A percentile compares a stretch with the other conserved stretches of the same genome.
Conservation (phyloP, 169 alveolate species). For the Eimeria praecox region DNA sequence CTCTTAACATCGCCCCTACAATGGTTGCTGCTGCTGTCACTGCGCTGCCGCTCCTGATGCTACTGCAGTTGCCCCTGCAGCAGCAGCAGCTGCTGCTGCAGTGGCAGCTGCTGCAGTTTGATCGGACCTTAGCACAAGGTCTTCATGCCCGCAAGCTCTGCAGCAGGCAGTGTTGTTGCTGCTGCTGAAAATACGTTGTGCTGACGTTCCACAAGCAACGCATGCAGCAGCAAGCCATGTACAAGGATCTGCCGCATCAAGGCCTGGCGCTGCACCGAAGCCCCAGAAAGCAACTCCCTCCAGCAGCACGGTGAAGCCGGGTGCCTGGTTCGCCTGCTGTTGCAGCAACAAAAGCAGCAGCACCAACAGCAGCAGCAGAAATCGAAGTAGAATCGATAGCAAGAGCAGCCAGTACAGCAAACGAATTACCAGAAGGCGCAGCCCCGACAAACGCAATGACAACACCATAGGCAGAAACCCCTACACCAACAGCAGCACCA, state of each 20-base stretch:
- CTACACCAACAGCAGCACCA: neutral
- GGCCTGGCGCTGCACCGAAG: slow-evolving; percentile 2
- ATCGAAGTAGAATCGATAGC: neutral
- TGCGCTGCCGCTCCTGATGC: too few relatives aligned
- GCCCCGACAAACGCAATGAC: neutral
- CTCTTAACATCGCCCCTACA: neutral
- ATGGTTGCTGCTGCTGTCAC: neutral
- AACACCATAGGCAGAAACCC: neutral
- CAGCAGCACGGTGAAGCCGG: slow-evolving; percentile 31
- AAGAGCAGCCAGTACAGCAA: neutral
- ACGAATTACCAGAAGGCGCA: neutral
- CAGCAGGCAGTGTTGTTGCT: slow-evolving; percentile 43
- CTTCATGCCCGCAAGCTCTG: slow-evolving; percentile 27
- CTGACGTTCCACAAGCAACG: slow-evolving; percentile 23
- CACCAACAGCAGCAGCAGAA: neutral
- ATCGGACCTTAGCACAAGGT: slow-evolving; percentile 9
- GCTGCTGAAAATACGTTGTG: slow-evolving; percentile 55
- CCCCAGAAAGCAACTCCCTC: slow-evolving; percentile 31
- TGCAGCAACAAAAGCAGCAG: neutral
- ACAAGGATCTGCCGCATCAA: slow-evolving; percentile 11
- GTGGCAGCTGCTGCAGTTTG: neutral
- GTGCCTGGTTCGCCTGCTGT: neutral
- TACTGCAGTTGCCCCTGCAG: slow-evolving; percentile 6
- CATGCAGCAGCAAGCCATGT: slow-evolving; percentile 47
- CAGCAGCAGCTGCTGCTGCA: neutral